Conservation (phyloP, 208 protist genomes). For the Trypanosoma theileri region DNA sequence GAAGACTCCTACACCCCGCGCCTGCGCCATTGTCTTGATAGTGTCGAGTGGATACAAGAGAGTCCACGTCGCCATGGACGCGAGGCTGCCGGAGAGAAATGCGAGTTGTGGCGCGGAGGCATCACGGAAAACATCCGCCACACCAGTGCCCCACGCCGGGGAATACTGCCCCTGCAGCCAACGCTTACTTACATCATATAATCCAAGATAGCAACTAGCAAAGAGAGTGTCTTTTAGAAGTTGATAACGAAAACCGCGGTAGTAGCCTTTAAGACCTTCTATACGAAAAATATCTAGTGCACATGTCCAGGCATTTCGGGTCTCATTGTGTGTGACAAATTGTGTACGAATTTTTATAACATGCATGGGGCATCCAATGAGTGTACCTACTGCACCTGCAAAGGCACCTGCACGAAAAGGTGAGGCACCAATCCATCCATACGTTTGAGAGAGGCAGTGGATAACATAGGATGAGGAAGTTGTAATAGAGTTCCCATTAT, state of each 20-base stretch:
- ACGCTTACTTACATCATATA: slow-evolving; percentile 47
- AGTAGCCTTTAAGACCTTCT: slow-evolving; percentile 77
- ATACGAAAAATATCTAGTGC: slow-evolving; percentile 43
- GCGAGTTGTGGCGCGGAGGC: slow-evolving; percentile 7
- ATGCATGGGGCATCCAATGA: slow-evolving; percentile 88
- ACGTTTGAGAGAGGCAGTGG: background rate
- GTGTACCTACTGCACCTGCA: slow-evolving; percentile 75
- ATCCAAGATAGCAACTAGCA: slow-evolving; percentile 70
- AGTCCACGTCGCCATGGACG: slow-evolving; percentile 74
- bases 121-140: too few relatives aligned
- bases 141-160: too few relatives aligned
- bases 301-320: slow-evolving; percentile 79
- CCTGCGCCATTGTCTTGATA: slow-evolving; percentile 83
- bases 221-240: slow-evolving; percentile 77
- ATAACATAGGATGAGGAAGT: background rate
- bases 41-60: slow-evolving; percentile 86
- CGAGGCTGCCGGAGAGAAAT: slow-evolving; percentile 57
- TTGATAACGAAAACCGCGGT: slow-evolving; percentile 73
- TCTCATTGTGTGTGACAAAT: slow-evolving; percentile 47
- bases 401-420: slow-evolving; percentile 69
- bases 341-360: slow-evolving; percentile 90
- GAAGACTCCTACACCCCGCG: slow-evolving; percentile 39
- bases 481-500: background rate
- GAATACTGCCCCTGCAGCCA: background rate
- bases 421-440: slow-evolving; percentile 37